Base-by-base conservation (phyloP, 1,284 basidiomycete genomes). In the Hemileia vastatrix region DNA sequence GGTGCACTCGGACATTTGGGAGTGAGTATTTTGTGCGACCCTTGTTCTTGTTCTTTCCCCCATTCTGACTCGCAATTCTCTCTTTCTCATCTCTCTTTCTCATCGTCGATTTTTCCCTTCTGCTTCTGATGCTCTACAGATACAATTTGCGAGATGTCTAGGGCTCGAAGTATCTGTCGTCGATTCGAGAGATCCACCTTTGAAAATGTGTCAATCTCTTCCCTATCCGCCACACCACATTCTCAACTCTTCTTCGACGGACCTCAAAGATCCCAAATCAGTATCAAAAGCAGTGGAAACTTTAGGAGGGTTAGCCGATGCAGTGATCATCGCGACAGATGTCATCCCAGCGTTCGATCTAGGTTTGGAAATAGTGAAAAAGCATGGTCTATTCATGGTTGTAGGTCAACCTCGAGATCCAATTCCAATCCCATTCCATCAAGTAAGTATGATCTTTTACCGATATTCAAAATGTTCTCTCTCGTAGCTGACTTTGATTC, bases 281-380 rank as follows among this genome's bases (percentile, higher is more conserved):
- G 27, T 64, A 9, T n/a, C 3, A 4, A 36, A 52, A 23, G 63
- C 44, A 21, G 9, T 64, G 6, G 31, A 64, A 52, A 6, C 44
- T 15, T 23, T 61, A 11, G 57, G 48, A 6, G 61, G 63, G 6
- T 15, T 24, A 21, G 24, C 58, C 3, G 63, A 64, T 24, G 63
- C 63, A n/a, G 47, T 61, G 8, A 60, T 64, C 18, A 43, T 64
- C 4, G 27, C 63, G 6, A 64, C 63, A 33, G 63, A 64, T 43
- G 61, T 44, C 2, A 64, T 64, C 13, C 63, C 63, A 15, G 63
- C 63, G 5, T 64, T 51, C 61, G 23, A 63, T 21, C 51, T 64
- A 33, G 59, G 6, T 9, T 21, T 64, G 9, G 32, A 64, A 21
- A 24, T 64, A 19, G 51, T 49, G 9, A 65, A 49, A 24, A 64